phyloP scores from a whole-genome alignment of 495 filamentous ascomycete species.

The Xylaria flabelliformis region DNA sequence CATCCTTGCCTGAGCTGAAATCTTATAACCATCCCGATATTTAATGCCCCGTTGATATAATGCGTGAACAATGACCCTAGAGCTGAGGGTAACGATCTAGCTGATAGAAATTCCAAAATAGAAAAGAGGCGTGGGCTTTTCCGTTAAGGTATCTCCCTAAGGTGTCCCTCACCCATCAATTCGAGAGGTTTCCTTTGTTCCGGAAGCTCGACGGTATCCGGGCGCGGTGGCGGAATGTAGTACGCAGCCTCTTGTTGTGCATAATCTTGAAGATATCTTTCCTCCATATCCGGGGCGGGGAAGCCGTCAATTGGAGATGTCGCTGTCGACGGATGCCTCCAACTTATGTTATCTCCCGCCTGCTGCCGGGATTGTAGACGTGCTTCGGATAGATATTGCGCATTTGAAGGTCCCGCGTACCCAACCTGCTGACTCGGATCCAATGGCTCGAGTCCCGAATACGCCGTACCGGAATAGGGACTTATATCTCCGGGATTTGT shows the following conservation, averaged over 20 bases:
- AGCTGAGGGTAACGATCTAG: background rate
- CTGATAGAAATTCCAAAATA: background rate
- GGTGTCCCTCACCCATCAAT: slow-evolving; percentile 38
- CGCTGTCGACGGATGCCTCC: slow-evolving; percentile 16
- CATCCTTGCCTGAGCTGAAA: background rate
- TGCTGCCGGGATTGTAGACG: slow-evolving; percentile 19
- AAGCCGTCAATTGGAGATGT: background rate
- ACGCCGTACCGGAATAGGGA: background rate
- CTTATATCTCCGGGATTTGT: background rate
- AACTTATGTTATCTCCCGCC: background rate
- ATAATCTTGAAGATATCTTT: slow-evolving; percentile 24
- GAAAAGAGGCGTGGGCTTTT: background rate
- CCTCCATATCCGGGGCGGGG: slow-evolving; percentile 1
- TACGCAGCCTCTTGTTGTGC: background rate
- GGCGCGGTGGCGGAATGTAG: slow-evolving; percentile 20
- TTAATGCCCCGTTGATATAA: slow-evolving; percentile 1
- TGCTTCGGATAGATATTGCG: slow-evolving; percentile 28
- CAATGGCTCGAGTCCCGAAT: background rate
- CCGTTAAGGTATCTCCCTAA: slow-evolving; percentile 32
- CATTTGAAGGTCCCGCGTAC: slow-evolving; percentile 24
- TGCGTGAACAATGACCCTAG: background rate
- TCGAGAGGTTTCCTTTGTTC: slow-evolving; percentile 32
- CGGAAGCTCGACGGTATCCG: slow-evolving; percentile 26
- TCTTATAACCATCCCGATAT: background rate
- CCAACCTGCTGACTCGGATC: slow-evolving; percentile 19